Evolutionary conservation across 2,329 filamentous ascomycete genomes (phyloP).

Genomic region (Aspergillus carbonarius): DNA sequence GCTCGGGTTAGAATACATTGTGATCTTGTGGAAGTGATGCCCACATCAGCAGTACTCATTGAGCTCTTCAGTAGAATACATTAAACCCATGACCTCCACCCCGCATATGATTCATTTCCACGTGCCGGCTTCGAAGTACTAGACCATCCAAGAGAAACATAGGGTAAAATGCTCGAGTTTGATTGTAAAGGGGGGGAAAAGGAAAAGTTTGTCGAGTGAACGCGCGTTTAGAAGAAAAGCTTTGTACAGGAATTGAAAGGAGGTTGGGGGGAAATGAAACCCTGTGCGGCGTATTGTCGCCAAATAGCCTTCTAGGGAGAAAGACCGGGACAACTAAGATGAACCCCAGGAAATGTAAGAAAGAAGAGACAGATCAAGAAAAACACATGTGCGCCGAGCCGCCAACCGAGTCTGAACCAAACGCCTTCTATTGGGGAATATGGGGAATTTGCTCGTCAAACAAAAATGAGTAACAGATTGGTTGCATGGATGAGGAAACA

Average conservation of each 20-base stretch:
- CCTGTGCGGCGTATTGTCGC: slow-evolving; percentile 8
- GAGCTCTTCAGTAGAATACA: slow-evolving; percentile 30
- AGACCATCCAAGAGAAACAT: slow-evolving; percentile 10
- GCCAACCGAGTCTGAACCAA: slow-evolving; percentile 35
- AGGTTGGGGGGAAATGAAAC: slow-evolving; percentile 15
- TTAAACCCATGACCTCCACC: slow-evolving; percentile 20
- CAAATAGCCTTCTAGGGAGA: slow-evolving; percentile 14
- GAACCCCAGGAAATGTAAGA: slow-evolving; percentile 3
- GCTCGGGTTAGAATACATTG: not conserved
- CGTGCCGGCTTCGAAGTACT: slow-evolving; percentile 9
- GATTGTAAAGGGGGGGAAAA: slow-evolving; percentile 6
- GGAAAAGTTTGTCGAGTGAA: slow-evolving; percentile 6
- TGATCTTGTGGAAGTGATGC: not conserved
- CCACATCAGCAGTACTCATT: slow-evolving; percentile 13
- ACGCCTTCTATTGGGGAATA: slow-evolving; percentile 45
- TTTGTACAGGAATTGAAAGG: slow-evolving; percentile 34
- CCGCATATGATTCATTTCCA: slow-evolving; percentile 18
- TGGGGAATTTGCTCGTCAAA: slow-evolving; percentile 28
- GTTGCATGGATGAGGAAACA: slow-evolving; percentile 16
- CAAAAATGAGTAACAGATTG: slow-evolving; percentile 28
- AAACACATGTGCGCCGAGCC: slow-evolving; percentile 32
- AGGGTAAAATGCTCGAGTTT: slow-evolving; percentile 10
- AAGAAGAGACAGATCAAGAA: slow-evolving; percentile 16
- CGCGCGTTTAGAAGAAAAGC: slow-evolving; percentile 24
- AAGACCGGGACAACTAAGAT: slow-evolving; percentile 10